These are phyloP conservation scores for Parasarocladium wereldwijsianum DNA, from an alignment of 2,329 filamentous ascomycete species.

Conservation along the genomic window DNA sequence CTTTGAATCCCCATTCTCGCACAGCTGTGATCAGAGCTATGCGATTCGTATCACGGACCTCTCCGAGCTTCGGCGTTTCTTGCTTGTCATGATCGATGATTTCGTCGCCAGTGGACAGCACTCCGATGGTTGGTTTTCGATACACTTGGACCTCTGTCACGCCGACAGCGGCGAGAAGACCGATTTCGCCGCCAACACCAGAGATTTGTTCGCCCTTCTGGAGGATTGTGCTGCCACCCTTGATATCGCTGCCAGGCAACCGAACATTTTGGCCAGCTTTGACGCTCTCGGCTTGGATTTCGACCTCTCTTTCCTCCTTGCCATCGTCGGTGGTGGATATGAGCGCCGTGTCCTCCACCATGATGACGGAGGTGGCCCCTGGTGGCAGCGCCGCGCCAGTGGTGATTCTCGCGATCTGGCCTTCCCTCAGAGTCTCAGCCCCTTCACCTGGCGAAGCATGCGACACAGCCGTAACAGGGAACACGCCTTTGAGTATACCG, in stretches of 20 bases:
- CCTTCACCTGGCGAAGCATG: constrained; percentile 65
- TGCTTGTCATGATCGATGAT: constrained; percentile 61
- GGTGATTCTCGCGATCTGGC: constrained; percentile 78
- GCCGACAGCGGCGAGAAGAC: constrained; percentile 75
- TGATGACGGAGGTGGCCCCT: constrained; percentile 81
- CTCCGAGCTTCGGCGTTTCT: constrained; percentile 53
- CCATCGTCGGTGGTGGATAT: constrained; percentile 63
- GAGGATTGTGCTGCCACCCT: constrained; percentile 54
- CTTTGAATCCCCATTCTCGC: constrained; percentile 58
- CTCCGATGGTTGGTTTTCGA: constrained; percentile 62
- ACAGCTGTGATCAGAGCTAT: constrained; percentile 74
- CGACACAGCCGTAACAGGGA: constrained; percentile 75
- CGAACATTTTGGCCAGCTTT: constrained; percentile 74
- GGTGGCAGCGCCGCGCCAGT: constrained; percentile 84
- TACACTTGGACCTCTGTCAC: constrained; percentile 57
- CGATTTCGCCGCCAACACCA: constrained; percentile 78
- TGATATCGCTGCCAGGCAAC: constrained; percentile 79
- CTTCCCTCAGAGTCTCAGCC: constrained; percentile 43
- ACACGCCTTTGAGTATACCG: constrained; percentile 58
- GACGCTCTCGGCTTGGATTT: constrained; percentile 68
- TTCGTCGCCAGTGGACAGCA: constrained; percentile 90
- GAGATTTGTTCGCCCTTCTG: constrained; percentile 70
- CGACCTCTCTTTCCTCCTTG: constrained; percentile 72
- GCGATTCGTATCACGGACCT: constrained; percentile 88
- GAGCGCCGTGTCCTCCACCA: constrained; percentile 79